Base-by-base conservation (phyloP, 139 green algal genomes). In the Tetraselmis striata region DNA sequence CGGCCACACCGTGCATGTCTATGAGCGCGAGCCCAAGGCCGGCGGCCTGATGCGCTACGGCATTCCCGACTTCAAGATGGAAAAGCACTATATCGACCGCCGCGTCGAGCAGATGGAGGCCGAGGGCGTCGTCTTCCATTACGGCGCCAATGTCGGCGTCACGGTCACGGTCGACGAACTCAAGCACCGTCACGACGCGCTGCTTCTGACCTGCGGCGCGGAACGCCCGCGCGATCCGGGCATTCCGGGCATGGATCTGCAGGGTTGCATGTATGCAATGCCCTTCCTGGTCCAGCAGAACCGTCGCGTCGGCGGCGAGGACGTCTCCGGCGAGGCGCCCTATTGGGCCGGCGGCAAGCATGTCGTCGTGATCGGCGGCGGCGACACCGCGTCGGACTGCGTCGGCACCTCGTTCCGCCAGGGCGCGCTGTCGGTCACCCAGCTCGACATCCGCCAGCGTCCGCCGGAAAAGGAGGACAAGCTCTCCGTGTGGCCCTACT, bases 11-110 rank as follows among this genome's bases (percentile, higher is more conserved):
- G 89, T 96, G 28, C 98, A 94, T 0, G 94, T 99, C 77, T 99
- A 96, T 77, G 96, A 99, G 92, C 92, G 96, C 29, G 83, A 92
- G 1, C 96, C 99, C 86, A 91, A 96, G 80, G 88, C 96, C 1
- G 96, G 96, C 30, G 96, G 96, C 23, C 91, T 99, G 32, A 99
- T 99, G 96, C 98, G 99, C 96, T n/a, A n/a, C n/a, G n/a, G 92
- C 77, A 95, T 99, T 79, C 95, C 95, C 84, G 99, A 99, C 92
- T 98, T 99, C 94, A 99, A 99, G 90, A 94, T 93, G 1, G 96
- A 96, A 89, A 99, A 99, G 91, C 77, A 88, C 2, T 88, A 95
- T 58, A 89, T 98, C 59, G 93, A 98, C 90, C 92, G 95, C n/a
- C 90, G 95, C 28, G n/a, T n/a, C n/a, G 90, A 98, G 85, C 90